phyloP scores from a whole-genome alignment of 495 filamentous ascomycete species.

The Chaetomium tenue region DNA sequence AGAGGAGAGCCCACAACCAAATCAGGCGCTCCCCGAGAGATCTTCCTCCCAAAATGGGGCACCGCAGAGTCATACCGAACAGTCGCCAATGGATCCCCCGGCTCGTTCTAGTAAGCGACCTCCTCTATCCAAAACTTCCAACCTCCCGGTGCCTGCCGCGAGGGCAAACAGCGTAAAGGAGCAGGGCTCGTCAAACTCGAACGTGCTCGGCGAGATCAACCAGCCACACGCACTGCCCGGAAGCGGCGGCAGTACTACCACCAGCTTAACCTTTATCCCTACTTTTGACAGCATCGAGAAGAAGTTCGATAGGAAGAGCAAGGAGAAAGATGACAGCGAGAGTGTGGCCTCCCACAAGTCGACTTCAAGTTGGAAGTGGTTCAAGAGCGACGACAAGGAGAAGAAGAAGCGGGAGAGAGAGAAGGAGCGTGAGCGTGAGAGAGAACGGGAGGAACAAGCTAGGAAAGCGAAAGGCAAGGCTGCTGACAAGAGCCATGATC shows the following conservation, averaged over 20 bases:
- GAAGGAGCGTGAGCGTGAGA: conserved; percentile 49
- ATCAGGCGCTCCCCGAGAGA: conserved; percentile 47
- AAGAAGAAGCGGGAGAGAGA: conserved; percentile 56
- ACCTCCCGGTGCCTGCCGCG: conserved; percentile 19
- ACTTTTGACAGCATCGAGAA: conserved; percentile 66
- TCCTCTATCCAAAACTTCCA: conserved; percentile 35
- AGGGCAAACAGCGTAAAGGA: conserved; percentile 26
- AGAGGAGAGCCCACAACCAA: conserved; percentile 42
- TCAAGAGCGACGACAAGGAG: conserved; percentile 49
- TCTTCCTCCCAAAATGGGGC: conserved; percentile 55
- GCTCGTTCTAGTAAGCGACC: conserved; percentile 51
- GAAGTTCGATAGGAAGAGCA: conserved; percentile 65
- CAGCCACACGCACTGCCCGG: conserved; percentile 68
- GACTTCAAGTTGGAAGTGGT: conserved; percentile 77
- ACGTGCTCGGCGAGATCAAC: conserved; percentile 58
- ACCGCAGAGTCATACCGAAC: conserved; percentile 32
- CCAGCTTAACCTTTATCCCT: conserved; percentile 80
- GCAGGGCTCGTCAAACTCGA: conserved; percentile 18
- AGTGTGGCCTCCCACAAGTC: conserved; percentile 60
- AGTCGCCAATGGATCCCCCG: conserved; percentile 43
- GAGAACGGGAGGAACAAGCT: conserved; percentile 55
- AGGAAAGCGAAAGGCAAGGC: conserved; percentile 56
- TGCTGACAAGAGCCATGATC: conserved; percentile 64
- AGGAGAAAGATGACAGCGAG: conserved; percentile 50
- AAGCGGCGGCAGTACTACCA: conserved; percentile 64